Evolutionary conservation across 805 yeast species (phyloP).

Genomic region (Sugiyamaella boreocaroliniensis): DNA sequence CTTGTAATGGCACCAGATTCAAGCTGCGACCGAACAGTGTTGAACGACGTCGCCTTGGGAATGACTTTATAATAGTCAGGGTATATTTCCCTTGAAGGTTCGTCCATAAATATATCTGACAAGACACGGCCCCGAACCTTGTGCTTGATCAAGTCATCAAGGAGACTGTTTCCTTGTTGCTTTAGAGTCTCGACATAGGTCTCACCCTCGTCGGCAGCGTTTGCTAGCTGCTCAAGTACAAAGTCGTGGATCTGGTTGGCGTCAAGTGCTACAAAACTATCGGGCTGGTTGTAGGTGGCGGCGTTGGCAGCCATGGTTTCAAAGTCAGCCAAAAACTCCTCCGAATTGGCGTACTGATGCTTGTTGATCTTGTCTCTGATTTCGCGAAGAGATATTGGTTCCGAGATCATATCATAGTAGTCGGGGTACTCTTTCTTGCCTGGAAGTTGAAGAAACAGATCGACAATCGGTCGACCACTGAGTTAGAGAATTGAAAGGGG

Average conservation of each 20-base stretch:
- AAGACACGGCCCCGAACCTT: constrained; percentile 42
- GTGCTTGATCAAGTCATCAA: constrained; percentile 39
- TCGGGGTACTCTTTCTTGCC: constrained; percentile 71
- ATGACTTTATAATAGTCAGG: constrained; percentile 78
- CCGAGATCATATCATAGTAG: constrained; percentile 57
- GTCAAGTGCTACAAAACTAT: constrained; percentile 59
- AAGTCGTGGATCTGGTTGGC: constrained; percentile 50
- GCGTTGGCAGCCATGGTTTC: constrained; percentile 68
- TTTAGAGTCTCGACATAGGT: constrained; percentile 12
- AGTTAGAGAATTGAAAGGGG: neutral
- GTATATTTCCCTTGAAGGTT: constrained; percentile 60
- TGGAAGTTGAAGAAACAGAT: constrained; percentile 66
- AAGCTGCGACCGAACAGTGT: constrained; percentile 47
- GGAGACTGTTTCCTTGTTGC: constrained; percentile 18
- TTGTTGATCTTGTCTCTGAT: constrained; percentile 44
- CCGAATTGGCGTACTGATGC: constrained; percentile 30
- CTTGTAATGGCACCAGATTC: constrained; percentile 46
- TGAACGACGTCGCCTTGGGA: constrained; percentile 66
- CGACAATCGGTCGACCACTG: constrained; percentile 27
- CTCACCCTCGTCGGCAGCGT: constrained; percentile 8
- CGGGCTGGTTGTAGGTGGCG: constrained; percentile 59
- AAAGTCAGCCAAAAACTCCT: constrained; percentile 52
- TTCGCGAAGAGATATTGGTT: constrained; percentile 67
- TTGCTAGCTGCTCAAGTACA: constrained; percentile 41
- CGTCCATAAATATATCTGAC: constrained; percentile 67